Base-by-base conservation (phyloP, 2,329 filamentous ascomycete species). In the Fusarium sublunatum region DNA sequence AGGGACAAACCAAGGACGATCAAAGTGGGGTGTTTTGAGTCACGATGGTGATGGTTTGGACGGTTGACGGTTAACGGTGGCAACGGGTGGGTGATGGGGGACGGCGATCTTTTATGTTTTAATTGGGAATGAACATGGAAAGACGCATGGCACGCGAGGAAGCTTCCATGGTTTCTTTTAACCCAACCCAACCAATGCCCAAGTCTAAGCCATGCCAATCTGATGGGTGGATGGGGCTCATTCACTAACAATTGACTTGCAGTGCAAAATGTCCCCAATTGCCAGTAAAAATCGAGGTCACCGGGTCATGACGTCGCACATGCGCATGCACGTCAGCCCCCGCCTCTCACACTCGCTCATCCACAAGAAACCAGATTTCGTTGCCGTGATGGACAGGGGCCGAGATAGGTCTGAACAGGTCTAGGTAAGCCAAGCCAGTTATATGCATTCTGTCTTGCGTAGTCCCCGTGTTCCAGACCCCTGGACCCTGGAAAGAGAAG, bases 241-340 rank as follows among this genome's bases (percentile, higher is more conserved):
- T 28, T 15, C n/a, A 26, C 26, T 50, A 46, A 35, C 50, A 40
- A 35, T 42, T 31, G n/a, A 38, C 35, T 38, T 19, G 24, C 28
- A 46, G 15, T 46, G 8, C 44, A 53, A 35, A 50, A 46, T 13
- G 19, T 47, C 42, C 24, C n/a, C 12, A 26, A 32, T 10, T 51
- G 31, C 43, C 39, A 51, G 34, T 62, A n/a, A 58, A 39, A 49
- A 40, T 19, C 36, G 34, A 50, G 60, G 57, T 65, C 65, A 55
- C 41, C 44, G 24, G 54, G 38, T 53, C 61, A 69, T 69, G 67
- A 69, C 67, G 67, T 69, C 64, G 61, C 61, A 62, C 61, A 68
- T 67, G 67, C 61, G 53, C 53, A 64, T 69, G 67, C 67, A 64
- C 64, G 61, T 68, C 67, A 69, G 63, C 63, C 62, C 59, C 62